Base-by-base conservation (phyloP, 345 rosid species). In the Bruguiera sexangula region DNA sequence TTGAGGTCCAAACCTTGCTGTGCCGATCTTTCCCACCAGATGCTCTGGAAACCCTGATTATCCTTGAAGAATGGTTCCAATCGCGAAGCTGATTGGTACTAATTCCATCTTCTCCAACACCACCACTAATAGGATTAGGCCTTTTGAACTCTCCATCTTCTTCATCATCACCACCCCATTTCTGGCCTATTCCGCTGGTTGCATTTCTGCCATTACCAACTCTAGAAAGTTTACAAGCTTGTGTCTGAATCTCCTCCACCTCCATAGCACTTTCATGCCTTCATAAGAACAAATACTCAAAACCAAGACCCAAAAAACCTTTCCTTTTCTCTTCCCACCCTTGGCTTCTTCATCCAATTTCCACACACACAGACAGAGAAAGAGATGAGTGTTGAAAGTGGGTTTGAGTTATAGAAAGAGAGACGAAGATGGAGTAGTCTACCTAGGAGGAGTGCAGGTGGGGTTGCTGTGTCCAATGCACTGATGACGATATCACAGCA, bases 21-120 rank as follows among this genome's bases (percentile, higher is more conserved):
- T 95, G 99, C 69, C 99, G 84, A 78, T 95, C 99, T 81, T 95
- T 95, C 3, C 99, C 99, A 52, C 99, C 97, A 3, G 99, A 88
- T 56, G 99, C 93, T 66, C 98, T 76, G 0, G 99, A 90, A 83
- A 92, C 99, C 95, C 98, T 89, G 80, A 92, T 86, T 58, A 95
- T 95, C 67, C 99, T 69, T 0, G 97, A 91, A 0, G 93, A 86
- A 34, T 85, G 85, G 78, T 70, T 93, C 92, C 92, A 90, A 63
- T 88, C 84, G 8, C 89, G 81, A 36, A 83, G 82, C n/a, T 74
- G 67, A 75, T 82, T 82, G 63, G 73, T 70, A 36, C 67, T 76
- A 56, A 48, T 64, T 21, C 32, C 62, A n/a, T 43, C 77, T 18
- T 24, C 67, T 4, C 31, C 73, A 8, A 39, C 62, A 39, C 32